Percentiles rank a stretch among this genome's conserved stretches.
Evolutionary conservation across 1,284 basidiomycete genomes (phyloP).

Genomic region (Melampsora americana): DNA sequence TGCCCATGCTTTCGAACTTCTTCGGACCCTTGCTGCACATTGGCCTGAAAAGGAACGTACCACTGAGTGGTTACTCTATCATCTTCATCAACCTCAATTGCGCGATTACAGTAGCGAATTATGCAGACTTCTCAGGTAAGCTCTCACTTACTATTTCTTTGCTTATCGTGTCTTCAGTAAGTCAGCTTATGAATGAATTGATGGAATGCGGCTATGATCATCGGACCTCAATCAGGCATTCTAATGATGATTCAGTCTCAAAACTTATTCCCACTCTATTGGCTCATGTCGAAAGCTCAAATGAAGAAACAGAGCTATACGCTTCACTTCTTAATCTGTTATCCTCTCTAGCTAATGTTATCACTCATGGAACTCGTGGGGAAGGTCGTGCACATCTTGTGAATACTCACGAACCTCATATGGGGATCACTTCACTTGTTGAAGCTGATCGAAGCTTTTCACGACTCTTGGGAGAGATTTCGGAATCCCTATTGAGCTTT

Average conservation of each 20-base stretch:
- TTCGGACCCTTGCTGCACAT: slow-evolving; percentile 4
- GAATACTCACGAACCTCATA: slow-evolving; percentile 24
- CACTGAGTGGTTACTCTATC: slow-evolving; percentile 25
- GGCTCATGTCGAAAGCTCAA: slow-evolving; percentile 14
- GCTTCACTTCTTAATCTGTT: too few relatives aligned
- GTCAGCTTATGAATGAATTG: slow-evolving; percentile 17
- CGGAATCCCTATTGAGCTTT: slow-evolving; percentile 12
- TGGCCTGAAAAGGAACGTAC: slow-evolving; percentile 36
- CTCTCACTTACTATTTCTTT: background rate
- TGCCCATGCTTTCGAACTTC: slow-evolving; percentile 16
- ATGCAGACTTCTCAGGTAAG: slow-evolving; percentile 27
- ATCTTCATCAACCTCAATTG: slow-evolving; percentile 16
- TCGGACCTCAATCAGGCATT: slow-evolving; percentile 13
- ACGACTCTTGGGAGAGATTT: slow-evolving; percentile 12
- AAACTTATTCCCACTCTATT: slow-evolving; percentile 11
- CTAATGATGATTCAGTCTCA: slow-evolving; percentile 6
- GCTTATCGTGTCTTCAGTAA: background rate
- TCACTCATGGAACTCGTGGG: too few relatives aligned
- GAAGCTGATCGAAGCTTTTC: slow-evolving; percentile 25
- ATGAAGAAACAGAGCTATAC: slow-evolving; percentile 4
- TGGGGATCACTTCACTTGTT: slow-evolving; percentile 17
- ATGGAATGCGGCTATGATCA: slow-evolving; percentile 15
- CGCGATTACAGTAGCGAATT: slow-evolving; percentile 26
- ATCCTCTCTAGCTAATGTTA: too few relatives aligned
- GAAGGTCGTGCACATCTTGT: slow-evolving; percentile 28